phyloP scores from a whole-genome alignment of 2,329 filamentous ascomycete species.

The Sphaceloma murrayae region DNA sequence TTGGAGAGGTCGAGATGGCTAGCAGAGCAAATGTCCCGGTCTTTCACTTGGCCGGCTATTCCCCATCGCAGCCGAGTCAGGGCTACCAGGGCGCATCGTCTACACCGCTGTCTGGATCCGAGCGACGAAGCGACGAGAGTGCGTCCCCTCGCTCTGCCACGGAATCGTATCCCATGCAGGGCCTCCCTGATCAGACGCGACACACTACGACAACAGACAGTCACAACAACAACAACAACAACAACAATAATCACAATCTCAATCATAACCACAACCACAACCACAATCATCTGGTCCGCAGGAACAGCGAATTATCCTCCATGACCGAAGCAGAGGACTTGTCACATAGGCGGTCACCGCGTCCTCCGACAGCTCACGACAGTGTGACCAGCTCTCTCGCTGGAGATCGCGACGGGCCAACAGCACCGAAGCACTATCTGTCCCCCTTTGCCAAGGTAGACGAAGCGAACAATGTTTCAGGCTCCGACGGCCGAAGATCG shows the following conservation, averaged over 20 bases:
- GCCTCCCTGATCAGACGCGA: not conserved
- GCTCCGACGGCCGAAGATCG: constrained; percentile 12
- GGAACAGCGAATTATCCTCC: constrained; percentile 16
- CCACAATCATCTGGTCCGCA: not conserved
- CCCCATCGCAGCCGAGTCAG: constrained; percentile 15
- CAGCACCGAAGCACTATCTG: constrained; percentile 14
- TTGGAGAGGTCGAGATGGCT: constrained; percentile 91
- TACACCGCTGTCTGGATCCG: constrained; percentile 7
- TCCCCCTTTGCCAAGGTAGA: constrained; percentile 15
- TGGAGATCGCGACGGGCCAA: constrained; percentile 11
- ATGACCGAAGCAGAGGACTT: constrained; percentile 9
- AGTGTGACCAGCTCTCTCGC: constrained; percentile 15
- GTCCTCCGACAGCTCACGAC: constrained; percentile 16
- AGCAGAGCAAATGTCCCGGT: constrained; percentile 80
- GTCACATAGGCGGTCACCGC: constrained; percentile 9
- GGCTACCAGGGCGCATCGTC: constrained; percentile 8
- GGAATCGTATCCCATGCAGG: constrained; percentile 7
- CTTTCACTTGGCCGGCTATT: constrained; percentile 48
- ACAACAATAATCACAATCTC: not conserved
- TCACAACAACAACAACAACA: not conserved
- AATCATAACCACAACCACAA: too few relatives aligned
- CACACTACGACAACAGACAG: too few relatives aligned
- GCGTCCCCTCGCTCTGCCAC: constrained; percentile 11
- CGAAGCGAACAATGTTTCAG: not conserved
- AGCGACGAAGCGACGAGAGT: constrained; percentile 10